phyloP scores from a whole-genome alignment of 1,139 yeast species.

The Torulaspora globosa region DNA sequence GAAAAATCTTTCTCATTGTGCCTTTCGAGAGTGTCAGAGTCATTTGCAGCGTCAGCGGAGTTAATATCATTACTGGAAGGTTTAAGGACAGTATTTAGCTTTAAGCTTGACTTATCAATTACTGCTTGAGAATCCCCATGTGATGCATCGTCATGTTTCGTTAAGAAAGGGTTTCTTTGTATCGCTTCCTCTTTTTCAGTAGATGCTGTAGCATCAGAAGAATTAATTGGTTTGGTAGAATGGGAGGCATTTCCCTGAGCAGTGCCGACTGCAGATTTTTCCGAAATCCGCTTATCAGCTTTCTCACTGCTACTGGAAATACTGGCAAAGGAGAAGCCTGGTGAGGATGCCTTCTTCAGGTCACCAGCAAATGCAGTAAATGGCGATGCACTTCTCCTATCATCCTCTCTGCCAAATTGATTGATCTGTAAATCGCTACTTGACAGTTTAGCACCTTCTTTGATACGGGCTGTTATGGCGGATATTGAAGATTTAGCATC shows the following conservation, averaged over 20 bases:
- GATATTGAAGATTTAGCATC: conserved; percentile 16
- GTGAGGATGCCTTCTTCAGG: conserved; percentile 17
- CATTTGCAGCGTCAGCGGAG: not conserved
- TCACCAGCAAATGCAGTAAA: conserved; percentile 26
- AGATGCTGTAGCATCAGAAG: not conserved
- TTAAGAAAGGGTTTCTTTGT: not conserved
- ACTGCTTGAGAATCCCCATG: not conserved
- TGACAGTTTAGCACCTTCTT: conserved; percentile 29
- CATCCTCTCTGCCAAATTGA: conserved; percentile 4
- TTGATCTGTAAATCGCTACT: conserved; percentile 12
- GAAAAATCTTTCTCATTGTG: not conserved
- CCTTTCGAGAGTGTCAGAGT: not conserved
- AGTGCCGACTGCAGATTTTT: not conserved
- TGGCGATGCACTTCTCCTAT: conserved; percentile 19
- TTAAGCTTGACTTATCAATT: not conserved
- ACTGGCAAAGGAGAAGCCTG: conserved; percentile 22
- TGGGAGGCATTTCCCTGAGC: not conserved
- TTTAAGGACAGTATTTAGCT: not conserved
- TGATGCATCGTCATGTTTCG: not conserved
- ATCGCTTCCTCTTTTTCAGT: not conserved
- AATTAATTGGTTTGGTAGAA: not conserved
- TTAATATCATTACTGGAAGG: not conserved
- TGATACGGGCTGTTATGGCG: conserved; percentile 28
- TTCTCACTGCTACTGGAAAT: conserved; percentile 1
- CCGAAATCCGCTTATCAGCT: not conserved